Percentiles rank a stretch among this genome's conserved stretches.
Evolutionary conservation across 768 basidiomycete species (phyloP).

Genomic region (Naganishia kalamii): DNA sequence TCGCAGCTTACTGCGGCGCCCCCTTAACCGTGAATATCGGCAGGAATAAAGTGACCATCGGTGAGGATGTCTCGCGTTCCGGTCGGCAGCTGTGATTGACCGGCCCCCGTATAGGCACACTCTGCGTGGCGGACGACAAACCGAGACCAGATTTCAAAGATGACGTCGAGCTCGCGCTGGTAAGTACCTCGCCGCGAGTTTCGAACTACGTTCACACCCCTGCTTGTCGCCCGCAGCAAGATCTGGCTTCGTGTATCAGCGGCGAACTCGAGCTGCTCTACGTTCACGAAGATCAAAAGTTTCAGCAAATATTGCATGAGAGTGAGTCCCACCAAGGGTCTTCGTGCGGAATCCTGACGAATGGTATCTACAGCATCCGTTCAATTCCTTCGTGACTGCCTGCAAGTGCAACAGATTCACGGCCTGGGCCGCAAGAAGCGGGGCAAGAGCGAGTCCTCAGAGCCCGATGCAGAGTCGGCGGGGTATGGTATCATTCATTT

Average conservation of each 20-base stretch:
- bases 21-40: conserved; percentile 33
- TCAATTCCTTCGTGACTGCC: conserved; percentile 41
- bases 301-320: conserved; percentile 40
- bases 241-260: conserved; percentile 41
- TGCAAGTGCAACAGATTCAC: conserved; percentile 35
- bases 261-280: conserved; percentile 42
- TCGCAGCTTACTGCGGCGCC: conserved; percentile 39
- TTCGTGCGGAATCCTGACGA: neutral
- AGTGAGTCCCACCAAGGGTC: neutral
- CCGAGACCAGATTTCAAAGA: conserved; percentile 33
- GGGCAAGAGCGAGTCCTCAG: conserved; percentile 4
- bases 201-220: neutral
- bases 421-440: conserved; percentile 22
- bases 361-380: conserved; percentile 31
- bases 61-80: neutral
- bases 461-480: neutral
- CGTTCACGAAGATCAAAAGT: conserved; percentile 33
- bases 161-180: conserved; percentile 25
- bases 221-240: conserved; percentile 1
- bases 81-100: neutral
- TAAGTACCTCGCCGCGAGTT: neutral
- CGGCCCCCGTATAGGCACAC: conserved; percentile 17
- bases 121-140: conserved; percentile 39
- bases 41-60: conserved; percentile 33
- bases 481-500: conserved; percentile 16